Conservation (phyloP, 495 filamentous ascomycete genomes). For the Saxophila tyrrhenica region DNA sequence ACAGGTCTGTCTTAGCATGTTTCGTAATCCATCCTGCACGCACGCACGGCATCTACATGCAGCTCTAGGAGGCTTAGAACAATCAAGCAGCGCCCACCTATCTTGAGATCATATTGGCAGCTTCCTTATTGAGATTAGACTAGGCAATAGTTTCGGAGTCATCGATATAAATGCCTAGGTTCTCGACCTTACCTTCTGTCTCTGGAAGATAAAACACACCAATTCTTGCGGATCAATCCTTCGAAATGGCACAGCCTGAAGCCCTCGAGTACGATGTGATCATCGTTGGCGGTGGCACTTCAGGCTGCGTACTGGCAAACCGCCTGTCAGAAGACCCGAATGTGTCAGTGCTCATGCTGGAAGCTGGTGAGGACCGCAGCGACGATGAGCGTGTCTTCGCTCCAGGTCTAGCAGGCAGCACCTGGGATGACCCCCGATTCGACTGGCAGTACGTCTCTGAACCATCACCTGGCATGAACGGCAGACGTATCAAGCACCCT, state of each 20-base stretch:
- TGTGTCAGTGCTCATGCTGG: constrained; percentile 17
- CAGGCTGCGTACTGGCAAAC: constrained; percentile 17
- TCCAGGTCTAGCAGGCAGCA: not conserved
- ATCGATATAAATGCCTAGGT: not conserved
- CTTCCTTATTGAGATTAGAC: too few species aligned
- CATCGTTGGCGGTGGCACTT: constrained; percentile 21
- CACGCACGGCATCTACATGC: too few species aligned
- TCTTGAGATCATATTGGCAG: too few species aligned
- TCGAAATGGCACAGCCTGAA: not conserved
- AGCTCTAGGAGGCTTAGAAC: too few species aligned
- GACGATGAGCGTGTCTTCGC: constrained; percentile 3
- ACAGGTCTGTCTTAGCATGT: too few species aligned
- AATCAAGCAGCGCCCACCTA: too few species aligned
- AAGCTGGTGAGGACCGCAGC: constrained; percentile 11
- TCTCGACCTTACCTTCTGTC: not conserved
- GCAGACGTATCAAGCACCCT: constrained; percentile 2
- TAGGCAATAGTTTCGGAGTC: too few species aligned
- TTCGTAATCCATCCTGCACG: too few species aligned
- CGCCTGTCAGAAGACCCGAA: constrained; percentile 17
- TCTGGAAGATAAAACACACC: not conserved
- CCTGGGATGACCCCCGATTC: constrained; percentile 1
- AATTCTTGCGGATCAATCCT: not conserved
- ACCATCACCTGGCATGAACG: constrained; percentile 6
- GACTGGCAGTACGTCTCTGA: constrained; percentile 13
- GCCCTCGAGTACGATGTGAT: constrained; percentile 13